Evolutionary conservation across 2,329 filamentous ascomycete species (phyloP), one percentile per base, ranked within the genome.

Genomic region (Colletotrichum musae): DNA sequence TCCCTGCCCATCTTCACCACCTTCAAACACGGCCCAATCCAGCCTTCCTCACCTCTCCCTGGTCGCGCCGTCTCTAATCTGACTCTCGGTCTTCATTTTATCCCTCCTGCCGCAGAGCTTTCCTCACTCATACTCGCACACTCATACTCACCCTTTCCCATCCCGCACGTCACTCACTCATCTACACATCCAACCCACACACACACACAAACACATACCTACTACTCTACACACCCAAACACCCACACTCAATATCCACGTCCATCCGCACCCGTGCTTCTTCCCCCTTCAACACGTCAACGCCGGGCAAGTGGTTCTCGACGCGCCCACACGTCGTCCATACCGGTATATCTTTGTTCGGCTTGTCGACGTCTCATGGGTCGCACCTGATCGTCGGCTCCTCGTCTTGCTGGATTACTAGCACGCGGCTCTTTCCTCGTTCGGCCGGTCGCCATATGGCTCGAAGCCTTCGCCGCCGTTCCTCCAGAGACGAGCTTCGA

Each of bases 1-100:
- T 72, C 63, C 61, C 65, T 72, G 62, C 53, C 63, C 62, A 69
- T 63, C 68, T 58, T 71, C 58, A 67, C 71, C 66, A 71, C 66
- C 63, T 68, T 62, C 61, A 70, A 68, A 72, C 68, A 51, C 62
- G 48, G 50, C 50, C 56, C 66, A 58, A 59, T 68, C 43, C 36
- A 52, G 53, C 48, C 61, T 56, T 50, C 66, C 60, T 56, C 24
- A 53, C 43, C 18, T 59, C 62, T 69, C 54, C 62, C 66, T 69
- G 66, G 62, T 66, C 62, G 66, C 62, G 41, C 56, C 53, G 54
- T 21, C 50, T 54, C 50, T 24, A 45, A 57, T 51, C 45, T 60
- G 63, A 66, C 56, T 54, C 50, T 66, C 62, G 52, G 64, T 41
- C 56, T 43, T 66, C 62, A 60, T 57, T 64, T 66, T 36, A 16